These are phyloP conservation scores for Yamadazyma sp. DNA, from an alignment of 805 yeast genomes.

Conservation along the genomic window DNA sequence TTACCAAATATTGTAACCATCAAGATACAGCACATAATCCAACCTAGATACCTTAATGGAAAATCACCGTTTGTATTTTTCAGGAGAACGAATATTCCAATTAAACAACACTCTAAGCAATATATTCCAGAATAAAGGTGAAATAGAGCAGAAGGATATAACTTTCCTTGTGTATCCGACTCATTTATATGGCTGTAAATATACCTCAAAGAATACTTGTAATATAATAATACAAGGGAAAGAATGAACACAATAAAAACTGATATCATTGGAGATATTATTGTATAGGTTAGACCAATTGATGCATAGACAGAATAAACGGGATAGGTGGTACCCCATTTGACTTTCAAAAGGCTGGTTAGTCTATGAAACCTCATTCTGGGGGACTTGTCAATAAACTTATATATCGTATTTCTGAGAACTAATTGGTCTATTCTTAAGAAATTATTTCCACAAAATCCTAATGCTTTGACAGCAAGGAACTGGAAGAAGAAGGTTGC, in stretches of 20 bases:
- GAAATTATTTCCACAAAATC: slow-evolving; percentile 70
- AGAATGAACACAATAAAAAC: slow-evolving; percentile 59
- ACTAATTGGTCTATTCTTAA: slow-evolving; percentile 56
- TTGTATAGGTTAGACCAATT: slow-evolving; percentile 73
- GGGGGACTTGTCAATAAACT: slow-evolving; percentile 54
- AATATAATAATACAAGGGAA: slow-evolving; percentile 53
- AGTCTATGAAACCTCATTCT: slow-evolving; percentile 49
- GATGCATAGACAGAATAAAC: slow-evolving; percentile 73
- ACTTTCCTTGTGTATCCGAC: slow-evolving; percentile 65
- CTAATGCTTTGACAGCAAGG: slow-evolving; percentile 68
- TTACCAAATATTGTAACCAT: slow-evolving; percentile 58
- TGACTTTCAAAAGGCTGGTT: slow-evolving; percentile 42
- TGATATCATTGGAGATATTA: slow-evolving; percentile 76
- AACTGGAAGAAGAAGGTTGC: slow-evolving; percentile 84
- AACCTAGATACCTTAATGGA: slow-evolving; percentile 46
- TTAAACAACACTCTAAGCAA: slow-evolving; percentile 71
- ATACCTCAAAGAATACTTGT: slow-evolving; percentile 64
- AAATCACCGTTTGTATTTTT: slow-evolving; percentile 44
- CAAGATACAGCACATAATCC: slow-evolving; percentile 50
- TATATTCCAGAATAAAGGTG: slow-evolving; percentile 81
- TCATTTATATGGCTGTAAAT: slow-evolving; percentile 49
- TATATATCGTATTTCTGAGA: slow-evolving; percentile 30
- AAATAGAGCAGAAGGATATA: slow-evolving; percentile 71
- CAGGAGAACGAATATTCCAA: slow-evolving; percentile 71
- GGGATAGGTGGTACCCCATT: slow-evolving; percentile 82